Evolutionary conservation across 352 stramenopile species (phyloP), one percentile per base, ranked within the genome.

Genomic region (Globisporangium emineosum): DNA sequence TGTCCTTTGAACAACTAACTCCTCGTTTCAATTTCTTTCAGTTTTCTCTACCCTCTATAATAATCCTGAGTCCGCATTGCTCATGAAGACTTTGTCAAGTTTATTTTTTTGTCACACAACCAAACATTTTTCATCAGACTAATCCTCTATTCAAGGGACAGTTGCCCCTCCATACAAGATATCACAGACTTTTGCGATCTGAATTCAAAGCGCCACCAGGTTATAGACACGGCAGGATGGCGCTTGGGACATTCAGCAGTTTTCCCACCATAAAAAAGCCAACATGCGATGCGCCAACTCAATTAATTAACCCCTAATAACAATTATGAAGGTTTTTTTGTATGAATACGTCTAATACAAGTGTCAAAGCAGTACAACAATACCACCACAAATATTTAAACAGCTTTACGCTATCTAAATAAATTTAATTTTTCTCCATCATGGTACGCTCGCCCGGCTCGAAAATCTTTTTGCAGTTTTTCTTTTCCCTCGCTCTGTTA

Each of bases 271-370:
- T 43, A 63, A 56, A 63, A 63, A 8, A 47, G 43, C 29, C 57
- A 61, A 63, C 43, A 63, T 63, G 57, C 43, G 57, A 63, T 63
- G 57, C 57, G 57, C 57, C 57, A 56, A 17, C 23, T 61, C 32
- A 27, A 19, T 8, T 15, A 10, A 37, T 4, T 1, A 7, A n/a
- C n/a, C n/a, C n/a, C n/a, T n/a, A n/a, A n/a, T n/a, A n/a, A n/a
- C n/a, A n/a, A n/a, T n/a, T n/a, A n/a, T n/a, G n/a, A n/a, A n/a
- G n/a, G n/a, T n/a, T n/a, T n/a, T n/a, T n/a, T n/a, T n/a, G n/a
- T n/a, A n/a, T n/a, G n/a, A n/a, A n/a, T n/a, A n/a, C n/a, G n/a
- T n/a, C n/a, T n/a, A n/a, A n/a, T n/a, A n/a, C n/a, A n/a, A n/a
- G n/a, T n/a, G n/a, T n/a, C n/a, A n/a, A n/a, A n/a, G n/a, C n/a